phyloP scores from a whole-genome alignment of 2,329 filamentous ascomycete species.

The Fusarium xyrophilum region DNA sequence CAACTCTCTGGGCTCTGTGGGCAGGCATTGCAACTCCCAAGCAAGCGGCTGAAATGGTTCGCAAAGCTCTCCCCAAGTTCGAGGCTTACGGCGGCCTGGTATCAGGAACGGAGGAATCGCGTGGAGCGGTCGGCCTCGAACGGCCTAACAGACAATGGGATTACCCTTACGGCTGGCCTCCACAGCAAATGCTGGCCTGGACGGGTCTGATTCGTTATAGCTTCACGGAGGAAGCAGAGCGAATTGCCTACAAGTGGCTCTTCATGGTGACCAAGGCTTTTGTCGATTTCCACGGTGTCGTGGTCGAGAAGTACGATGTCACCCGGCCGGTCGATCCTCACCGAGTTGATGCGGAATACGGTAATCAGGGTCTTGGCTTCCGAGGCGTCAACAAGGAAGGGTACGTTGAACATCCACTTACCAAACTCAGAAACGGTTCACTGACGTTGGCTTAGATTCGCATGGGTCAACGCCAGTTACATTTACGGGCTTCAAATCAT shows the following conservation, averaged over 20 bases:
- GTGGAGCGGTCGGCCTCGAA: conserved; percentile 78
- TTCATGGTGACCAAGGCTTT: conserved; percentile 99
- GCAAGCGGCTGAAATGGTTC: conserved; percentile 85
- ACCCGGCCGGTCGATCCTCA: conserved; percentile 89
- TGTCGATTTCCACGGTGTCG: conserved; percentile 96
- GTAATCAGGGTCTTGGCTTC: conserved; percentile 94
- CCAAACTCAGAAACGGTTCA: neutral
- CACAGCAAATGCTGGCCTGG: conserved; percentile 98
- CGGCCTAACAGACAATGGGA: conserved; percentile 98
- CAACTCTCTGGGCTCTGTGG: conserved; percentile 98
- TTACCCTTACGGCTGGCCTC: conserved; percentile 97
- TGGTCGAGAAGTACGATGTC: conserved; percentile 99
- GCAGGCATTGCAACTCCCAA: conserved; percentile 84
- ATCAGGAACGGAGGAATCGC: conserved; percentile 87
- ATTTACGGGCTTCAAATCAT: conserved; percentile 91
- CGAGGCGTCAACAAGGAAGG: conserved; percentile 96
- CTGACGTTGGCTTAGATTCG: conserved; percentile 70
- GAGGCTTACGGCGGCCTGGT: conserved; percentile 88
- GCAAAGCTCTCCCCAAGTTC: conserved; percentile 82
- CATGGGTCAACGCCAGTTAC: conserved; percentile 98
- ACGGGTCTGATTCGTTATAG: conserved; percentile 90
- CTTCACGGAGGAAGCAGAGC: conserved; percentile 87
- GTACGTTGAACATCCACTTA: conserved; percentile 54
- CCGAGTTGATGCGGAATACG: conserved; percentile 94
- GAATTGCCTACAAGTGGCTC: conserved; percentile 93